A percentile compares a stretch with the other conserved stretches of the same genome.
These are phyloP conservation scores for Rosa persica DNA, from an alignment of 306 rosid genomes.

Conservation along the genomic window DNA sequence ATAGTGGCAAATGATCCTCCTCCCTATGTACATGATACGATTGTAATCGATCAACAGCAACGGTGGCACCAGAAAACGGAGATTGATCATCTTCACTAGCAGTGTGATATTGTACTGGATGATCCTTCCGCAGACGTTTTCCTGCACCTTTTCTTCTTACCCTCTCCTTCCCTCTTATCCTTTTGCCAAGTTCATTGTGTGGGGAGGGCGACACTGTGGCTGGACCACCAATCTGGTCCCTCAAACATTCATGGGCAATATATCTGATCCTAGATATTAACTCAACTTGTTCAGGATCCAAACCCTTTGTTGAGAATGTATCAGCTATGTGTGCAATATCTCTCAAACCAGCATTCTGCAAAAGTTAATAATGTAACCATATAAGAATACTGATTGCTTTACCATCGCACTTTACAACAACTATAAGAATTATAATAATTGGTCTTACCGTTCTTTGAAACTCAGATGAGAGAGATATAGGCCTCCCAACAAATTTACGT, in stretches of 20 bases:
- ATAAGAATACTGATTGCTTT: constrained; percentile 26
- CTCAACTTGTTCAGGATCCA: constrained; percentile 78
- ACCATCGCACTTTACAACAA: constrained; percentile 2
- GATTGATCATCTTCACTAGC: constrained; percentile 80
- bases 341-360: constrained; percentile 95
- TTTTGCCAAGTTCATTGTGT: constrained; percentile 73
- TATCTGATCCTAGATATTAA: constrained; percentile 75
- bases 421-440: not conserved
- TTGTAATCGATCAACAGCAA: constrained; percentile 55
- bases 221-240: constrained; percentile 93
- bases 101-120: constrained; percentile 46
- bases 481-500: constrained; percentile 97
- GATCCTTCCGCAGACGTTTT: constrained; percentile 81
- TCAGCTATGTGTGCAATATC: constrained; percentile 93
- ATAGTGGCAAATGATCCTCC: constrained; percentile 53
- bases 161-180: constrained; percentile 89
- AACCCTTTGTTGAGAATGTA: constrained; percentile 80
- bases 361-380: constrained; percentile 42
- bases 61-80: constrained; percentile 60
- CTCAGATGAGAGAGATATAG: constrained; percentile 94
- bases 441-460: constrained; percentile 95
- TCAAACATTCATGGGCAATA: constrained; percentile 88
- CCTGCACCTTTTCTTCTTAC: constrained; percentile 80
- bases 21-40: constrained; percentile 52
- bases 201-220: constrained; percentile 46